Conservation (phyloP, 2,329 filamentous ascomycete genomes). For the Paramyrothecium sp. region DNA sequence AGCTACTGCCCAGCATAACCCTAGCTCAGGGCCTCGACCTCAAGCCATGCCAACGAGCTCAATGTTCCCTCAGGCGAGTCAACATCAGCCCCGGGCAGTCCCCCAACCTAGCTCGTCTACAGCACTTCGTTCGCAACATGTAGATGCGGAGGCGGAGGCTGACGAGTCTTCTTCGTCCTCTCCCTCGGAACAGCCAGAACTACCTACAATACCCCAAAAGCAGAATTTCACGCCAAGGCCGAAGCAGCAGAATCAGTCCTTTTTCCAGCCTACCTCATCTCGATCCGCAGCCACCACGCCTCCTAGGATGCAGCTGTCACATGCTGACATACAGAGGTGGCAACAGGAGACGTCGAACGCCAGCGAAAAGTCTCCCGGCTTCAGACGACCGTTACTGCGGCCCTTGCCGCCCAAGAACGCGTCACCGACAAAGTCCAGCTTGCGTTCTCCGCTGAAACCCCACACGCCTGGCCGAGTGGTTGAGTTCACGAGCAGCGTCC, state of each 20-base stretch:
- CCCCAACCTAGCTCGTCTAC: too few relatives aligned
- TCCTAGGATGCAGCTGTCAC: constrained; percentile 39
- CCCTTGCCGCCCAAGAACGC: constrained; percentile 49
- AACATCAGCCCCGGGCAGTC: too few relatives aligned
- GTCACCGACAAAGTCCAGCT: constrained; percentile 55
- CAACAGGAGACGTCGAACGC: constrained; percentile 36
- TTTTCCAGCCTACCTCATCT: constrained; percentile 34
- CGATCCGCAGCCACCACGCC: constrained; percentile 28
- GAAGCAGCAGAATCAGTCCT: constrained; percentile 29
- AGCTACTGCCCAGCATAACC: constrained; percentile 14
- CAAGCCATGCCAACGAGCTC: constrained; percentile 30
- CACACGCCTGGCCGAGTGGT: constrained; percentile 58
- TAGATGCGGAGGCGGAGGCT: constrained; percentile 3
- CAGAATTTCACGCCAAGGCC: constrained; percentile 46
- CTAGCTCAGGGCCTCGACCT: constrained; percentile 9
- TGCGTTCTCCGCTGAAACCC: constrained; percentile 56
- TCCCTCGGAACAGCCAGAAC: constrained; percentile 28
- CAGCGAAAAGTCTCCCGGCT: constrained; percentile 34
- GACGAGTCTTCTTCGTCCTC: constrained; percentile 15
- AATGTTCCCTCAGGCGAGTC: constrained; percentile 35
- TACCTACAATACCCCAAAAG: constrained; percentile 43
- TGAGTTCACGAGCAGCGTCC: constrained; percentile 52
- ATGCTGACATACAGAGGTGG: constrained; percentile 40
- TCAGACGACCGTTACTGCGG: constrained; percentile 40
- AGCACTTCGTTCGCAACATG: too few relatives aligned